phyloP scores from a whole-genome alignment of 192 early-diverging fungal species.

The Coemansia sp. region DNA sequence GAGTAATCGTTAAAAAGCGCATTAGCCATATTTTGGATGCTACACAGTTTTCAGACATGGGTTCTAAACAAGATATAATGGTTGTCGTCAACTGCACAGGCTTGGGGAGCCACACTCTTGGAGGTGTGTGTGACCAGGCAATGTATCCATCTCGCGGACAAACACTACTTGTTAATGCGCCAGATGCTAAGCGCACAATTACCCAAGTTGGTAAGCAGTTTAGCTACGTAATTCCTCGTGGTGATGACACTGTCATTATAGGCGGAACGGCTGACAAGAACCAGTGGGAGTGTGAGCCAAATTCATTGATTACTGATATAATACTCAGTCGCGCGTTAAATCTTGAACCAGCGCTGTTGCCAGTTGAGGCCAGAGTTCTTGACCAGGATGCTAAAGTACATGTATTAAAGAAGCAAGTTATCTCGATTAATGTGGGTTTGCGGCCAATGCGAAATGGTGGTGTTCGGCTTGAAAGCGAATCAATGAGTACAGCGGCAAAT shows the following conservation, averaged over 20 bases:
- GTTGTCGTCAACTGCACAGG: constrained; percentile 83
- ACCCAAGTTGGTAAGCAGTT: constrained; percentile 39
- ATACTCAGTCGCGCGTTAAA: constrained; percentile 38
- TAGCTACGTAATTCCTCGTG: constrained; percentile 47
- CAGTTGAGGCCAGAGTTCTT: neutral
- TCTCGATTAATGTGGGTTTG: constrained; percentile 55
- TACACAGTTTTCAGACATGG: neutral
- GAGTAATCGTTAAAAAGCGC: constrained; percentile 3
- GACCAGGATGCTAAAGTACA: constrained; percentile 7
- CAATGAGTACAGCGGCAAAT: neutral
- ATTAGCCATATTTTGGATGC: constrained; percentile 26
- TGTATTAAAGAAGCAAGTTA: constrained; percentile 15
- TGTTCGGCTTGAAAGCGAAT: constrained; percentile 47
- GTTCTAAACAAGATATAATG: neutral
- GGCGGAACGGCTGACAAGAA: constrained; percentile 35
- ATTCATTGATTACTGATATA: constrained; percentile 29
- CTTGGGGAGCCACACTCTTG: constrained; percentile 62
- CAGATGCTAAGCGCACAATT: constrained; percentile 66
- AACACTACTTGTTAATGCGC: constrained; percentile 72
- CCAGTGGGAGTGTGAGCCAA: constrained; percentile 39
- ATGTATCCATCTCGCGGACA: constrained; percentile 83
- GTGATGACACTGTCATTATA: constrained; percentile 42
- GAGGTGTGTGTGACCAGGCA: constrained; percentile 68
- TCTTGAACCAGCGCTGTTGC: constrained; percentile 55
- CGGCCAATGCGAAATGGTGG: constrained; percentile 62